These are phyloP conservation scores for Adenanthera pavonina DNA, from an alignment of 306 rosid genomes.

Conservation along the genomic window DNA sequence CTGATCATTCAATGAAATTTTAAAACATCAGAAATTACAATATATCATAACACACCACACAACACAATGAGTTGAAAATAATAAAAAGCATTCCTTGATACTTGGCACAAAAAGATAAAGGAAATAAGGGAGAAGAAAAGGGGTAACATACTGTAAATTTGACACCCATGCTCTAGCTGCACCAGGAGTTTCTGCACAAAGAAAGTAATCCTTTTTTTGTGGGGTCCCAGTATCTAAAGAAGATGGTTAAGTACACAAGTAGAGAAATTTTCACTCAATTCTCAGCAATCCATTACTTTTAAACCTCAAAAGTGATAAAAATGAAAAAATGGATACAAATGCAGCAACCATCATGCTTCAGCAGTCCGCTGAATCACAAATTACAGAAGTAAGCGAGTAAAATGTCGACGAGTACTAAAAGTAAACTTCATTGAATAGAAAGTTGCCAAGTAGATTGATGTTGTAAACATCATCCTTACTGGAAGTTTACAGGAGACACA, in stretches of 20 bases:
- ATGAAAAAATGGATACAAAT: conserved; percentile 76
- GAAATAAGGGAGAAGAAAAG: not conserved
- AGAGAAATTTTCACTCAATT: conserved; percentile 7
- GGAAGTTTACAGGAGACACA: conserved; percentile 90
- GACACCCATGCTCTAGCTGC: conserved; percentile 99
- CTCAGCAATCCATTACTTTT: not conserved
- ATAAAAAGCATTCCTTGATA: conserved; percentile 8
- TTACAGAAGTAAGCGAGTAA: conserved; percentile 26
- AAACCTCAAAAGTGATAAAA: conserved; percentile 21
- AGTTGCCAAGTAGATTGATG: conserved; percentile 9
- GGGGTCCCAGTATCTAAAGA: conserved; percentile 89
- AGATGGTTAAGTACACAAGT: conserved; percentile 46
- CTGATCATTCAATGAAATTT: conserved; percentile 13
- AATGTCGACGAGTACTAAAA: conserved; percentile 35
- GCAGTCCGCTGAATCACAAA: conserved; percentile 67
- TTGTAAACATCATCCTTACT: conserved; percentile 63
- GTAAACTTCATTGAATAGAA: conserved; percentile 8
- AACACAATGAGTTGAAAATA: not conserved
- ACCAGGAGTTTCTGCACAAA: conserved; percentile 97
- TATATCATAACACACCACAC: not conserved
- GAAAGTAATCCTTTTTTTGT: conserved; percentile 94
- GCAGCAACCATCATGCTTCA: conserved; percentile 97
- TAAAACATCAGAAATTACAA: too few relatives aligned
- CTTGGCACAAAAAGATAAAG: conserved; percentile 10
- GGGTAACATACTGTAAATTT: conserved; percentile 83